A percentile compares a stretch with the other conserved stretches of the same genome.
phyloP scores from a whole-genome alignment of 164 flowering plant genomes.

The Taxillus chinensis region DNA sequence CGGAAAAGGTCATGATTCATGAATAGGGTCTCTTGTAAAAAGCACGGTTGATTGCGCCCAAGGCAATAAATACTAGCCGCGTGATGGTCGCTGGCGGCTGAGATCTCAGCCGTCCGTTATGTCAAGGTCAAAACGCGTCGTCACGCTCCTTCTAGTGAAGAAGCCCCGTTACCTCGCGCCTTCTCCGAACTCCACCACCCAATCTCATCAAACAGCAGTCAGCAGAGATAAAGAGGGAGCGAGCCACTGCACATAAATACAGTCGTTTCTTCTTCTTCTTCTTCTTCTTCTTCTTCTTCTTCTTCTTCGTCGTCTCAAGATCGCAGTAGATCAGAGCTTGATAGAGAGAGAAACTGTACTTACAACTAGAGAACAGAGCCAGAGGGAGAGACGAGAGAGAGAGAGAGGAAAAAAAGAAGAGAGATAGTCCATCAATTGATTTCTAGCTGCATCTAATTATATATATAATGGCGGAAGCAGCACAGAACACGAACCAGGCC shows the following conservation, averaged over 20 bases:
- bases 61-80: too few species aligned
- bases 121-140: conserved; percentile 9
- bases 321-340: too few species aligned
- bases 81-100: conserved; percentile 19
- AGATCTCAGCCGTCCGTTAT: conserved; percentile 12
- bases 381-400: background rate
- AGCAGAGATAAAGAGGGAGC: too few species aligned
- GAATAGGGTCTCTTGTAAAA: too few species aligned
- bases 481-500: conserved; percentile 17
- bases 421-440: background rate
- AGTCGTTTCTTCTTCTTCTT: background rate
- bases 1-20: too few species aligned
- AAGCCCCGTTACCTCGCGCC: conserved; percentile 8
- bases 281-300: background rate
- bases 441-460: too few species aligned
- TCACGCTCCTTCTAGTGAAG: conserved; percentile 8
- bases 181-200: conserved; percentile 7
- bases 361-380: too few species aligned
- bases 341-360: background rate
- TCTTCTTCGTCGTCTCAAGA: background rate
- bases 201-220: too few species aligned
- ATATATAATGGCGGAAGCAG: conserved; percentile 17
- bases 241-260: background rate
- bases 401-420: conserved; percentile 1
- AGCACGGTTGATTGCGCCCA: too few species aligned